Evolutionary conservation across 306 rosid genomes (phyloP).

Genomic region (Rosa lucieae): DNA sequence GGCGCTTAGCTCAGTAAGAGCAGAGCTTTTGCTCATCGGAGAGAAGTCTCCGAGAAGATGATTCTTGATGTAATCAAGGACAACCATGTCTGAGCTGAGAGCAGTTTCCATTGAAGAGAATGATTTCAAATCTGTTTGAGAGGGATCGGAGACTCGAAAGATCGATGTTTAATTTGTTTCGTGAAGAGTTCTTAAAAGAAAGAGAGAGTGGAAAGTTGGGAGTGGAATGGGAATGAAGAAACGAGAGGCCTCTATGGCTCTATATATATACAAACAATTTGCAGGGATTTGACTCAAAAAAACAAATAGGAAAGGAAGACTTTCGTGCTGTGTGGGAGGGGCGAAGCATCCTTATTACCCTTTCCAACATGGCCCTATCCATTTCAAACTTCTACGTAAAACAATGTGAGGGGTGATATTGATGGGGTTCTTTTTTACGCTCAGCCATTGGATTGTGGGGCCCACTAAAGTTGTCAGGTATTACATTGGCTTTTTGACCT

Average conservation of each 20-base stretch:
- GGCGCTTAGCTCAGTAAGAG: background rate
- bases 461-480: background rate
- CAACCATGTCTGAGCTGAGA: constrained; percentile 38
- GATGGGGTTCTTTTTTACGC: background rate
- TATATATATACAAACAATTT: background rate
- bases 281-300: background rate
- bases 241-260: background rate
- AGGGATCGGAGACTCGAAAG: background rate
- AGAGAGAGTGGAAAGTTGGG: background rate
- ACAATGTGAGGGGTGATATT: too few species aligned
- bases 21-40: constrained; percentile 30
- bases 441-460: background rate
- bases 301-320: constrained; percentile 4
- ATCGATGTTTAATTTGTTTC: background rate
- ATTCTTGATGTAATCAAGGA: constrained; percentile 49
- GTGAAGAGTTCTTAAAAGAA: background rate
- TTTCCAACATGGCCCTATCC: background rate
- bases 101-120: background rate
- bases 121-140: background rate
- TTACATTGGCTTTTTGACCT: background rate
- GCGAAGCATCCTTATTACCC: background rate
- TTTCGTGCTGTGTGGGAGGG: background rate
- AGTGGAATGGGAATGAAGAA: constrained; percentile 6
- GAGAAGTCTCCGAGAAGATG: constrained; percentile 72
- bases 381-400: background rate